Base-by-base conservation (phyloP, 2,329 filamentous ascomycete genomes). In the Nakataea oryzae region DNA sequence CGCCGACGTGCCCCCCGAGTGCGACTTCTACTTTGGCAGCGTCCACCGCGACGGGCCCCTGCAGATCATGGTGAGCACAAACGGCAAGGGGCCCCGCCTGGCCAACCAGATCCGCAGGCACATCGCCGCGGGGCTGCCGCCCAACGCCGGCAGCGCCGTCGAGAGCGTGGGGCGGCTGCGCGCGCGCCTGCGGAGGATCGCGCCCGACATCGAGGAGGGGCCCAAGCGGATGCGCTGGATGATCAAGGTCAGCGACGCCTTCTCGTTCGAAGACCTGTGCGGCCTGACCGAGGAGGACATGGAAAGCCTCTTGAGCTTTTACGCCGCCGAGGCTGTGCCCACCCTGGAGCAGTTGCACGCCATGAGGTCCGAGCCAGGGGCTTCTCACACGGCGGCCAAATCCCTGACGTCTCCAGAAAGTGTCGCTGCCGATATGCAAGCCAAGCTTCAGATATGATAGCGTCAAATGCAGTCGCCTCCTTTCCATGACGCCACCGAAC, bases 31-130 rank as follows among this genome's bases (percentile, higher is more conserved):
- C 80, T 99, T 99, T 77, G 95, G 95, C 65, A 95, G 90, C 72
- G 88, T 97, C 54, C 91, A 99, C 76, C 88, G 95, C 60, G 95
- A 99, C 73, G 95, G 95, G 0, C 95, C 95, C 7, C 76, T 99
- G 64, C 95, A 99, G 78, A 88, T 99, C 70, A 99, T 99, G 95
- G 93, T 99, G 68, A 96, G 90, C 77, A 99, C 95, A 47, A 99
- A 97, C 73, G 95, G 95, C 61, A 97, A 96, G 72, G 95, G 95
- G 0, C 95, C 95, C 0, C 87, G 93, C 71, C 78, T 99, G 66
- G 95, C 95, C 12, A 93, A 91, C 67, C 87, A 93, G 58, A 89
- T 99, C 60, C 81, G 93, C 61, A 84, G 88, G 71, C 86, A 89
- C 71, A 96, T 99, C 66, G 93, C 91, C 24, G 81, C 79, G 26